Base-by-base conservation (phyloP, 176 grass and related monocot species). In the Aegilops speltoides region DNA sequence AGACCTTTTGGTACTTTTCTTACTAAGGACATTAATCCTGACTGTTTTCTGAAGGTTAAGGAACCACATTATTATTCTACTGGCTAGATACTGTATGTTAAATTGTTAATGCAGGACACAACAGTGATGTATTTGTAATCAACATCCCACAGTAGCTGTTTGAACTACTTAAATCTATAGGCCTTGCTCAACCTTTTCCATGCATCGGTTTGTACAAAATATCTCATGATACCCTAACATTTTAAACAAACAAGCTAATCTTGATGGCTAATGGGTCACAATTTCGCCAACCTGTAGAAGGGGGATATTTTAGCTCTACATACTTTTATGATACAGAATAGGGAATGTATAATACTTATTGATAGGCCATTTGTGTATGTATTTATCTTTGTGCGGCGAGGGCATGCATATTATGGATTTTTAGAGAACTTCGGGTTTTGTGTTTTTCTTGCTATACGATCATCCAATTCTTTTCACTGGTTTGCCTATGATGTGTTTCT, bases 381-480 rank as follows among this genome's bases (percentile, higher is more conserved):
- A 41, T 72, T 72, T 72, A 72, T 72, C 68, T 40, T 72, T 22
- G 20, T 72, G 64, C 64, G 5, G 38, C n/a, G 1, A 40, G 68
- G 68, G 68, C 67, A 33, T 88, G 28, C 22, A 64, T 50, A 72
- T 56, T 43, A 22, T 33, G 25, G 40, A 28, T 66, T 50, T 73
- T 34, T 59, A 59, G 56, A 48, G 48, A 54, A 40, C 15, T 10
- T 46, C 19, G 3, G 33, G 45, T 23, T 26, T 79, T 78, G 14
- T 59, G 16, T 81, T 67, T 89, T 77, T 68, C 15, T 52, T 84
- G 56, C 73, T 78, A 67, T 66, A 79, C 52, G 66, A 28, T 73
- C 17, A 32, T 17, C 13, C 7, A 4, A 32, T 79, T n/a, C 63
- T 90, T 66, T 78, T 19, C 70, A 65, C 26, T 41, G 1, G 52